Base-by-base conservation (phyloP, 2,329 filamentous ascomycete genomes). In the Diaporthe eres region DNA sequence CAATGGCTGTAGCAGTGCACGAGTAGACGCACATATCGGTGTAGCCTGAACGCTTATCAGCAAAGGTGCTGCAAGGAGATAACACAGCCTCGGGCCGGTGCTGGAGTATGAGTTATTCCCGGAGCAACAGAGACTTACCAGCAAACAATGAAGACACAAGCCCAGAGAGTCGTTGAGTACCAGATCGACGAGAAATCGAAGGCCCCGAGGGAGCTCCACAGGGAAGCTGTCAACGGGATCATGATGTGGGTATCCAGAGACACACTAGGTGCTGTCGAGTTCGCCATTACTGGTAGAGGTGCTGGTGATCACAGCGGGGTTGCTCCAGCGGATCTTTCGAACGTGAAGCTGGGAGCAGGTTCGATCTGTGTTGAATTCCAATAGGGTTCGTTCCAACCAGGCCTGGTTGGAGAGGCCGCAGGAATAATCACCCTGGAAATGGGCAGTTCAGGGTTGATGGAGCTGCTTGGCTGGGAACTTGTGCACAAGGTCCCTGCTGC, bases 1-100 rank as follows among this genome's bases (percentile, higher is more conserved):
- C 95, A 97, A 83, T 97, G 96, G 80, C 94, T 95, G 80, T 94
- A 87, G 81, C 94, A 92, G 83, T 98, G 97, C 80, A 98, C 92
- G 80, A 98, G 88, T 79, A 98, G 90, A 78, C 96, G 94, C 77
- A 95, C 81, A 86, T 98, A 98, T 80, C 96, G 94, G 88, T 97
- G 95, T 77, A 96, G 82, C 92, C 96, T 98, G 75, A 37, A 70
- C 25, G 44, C 60, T 25, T 47, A 74, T 82, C 81, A 76, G 74
- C 19, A 63, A 63, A 70, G 22, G 34, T 39, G 34, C 25, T 42
- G n/a, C 47, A 51, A 19, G 44, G 44, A 37, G 22, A 28, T 39
- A 42, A 25, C 22, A 53, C 25, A 34, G 42, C 44, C 17, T 9
- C 42, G n/a, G 34, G 34, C n/a, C 37, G 47, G 34, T 42, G 28